phyloP scores from a whole-genome alignment of 768 basidiomycete species.

The Ephemerocybe angulata region DNA sequence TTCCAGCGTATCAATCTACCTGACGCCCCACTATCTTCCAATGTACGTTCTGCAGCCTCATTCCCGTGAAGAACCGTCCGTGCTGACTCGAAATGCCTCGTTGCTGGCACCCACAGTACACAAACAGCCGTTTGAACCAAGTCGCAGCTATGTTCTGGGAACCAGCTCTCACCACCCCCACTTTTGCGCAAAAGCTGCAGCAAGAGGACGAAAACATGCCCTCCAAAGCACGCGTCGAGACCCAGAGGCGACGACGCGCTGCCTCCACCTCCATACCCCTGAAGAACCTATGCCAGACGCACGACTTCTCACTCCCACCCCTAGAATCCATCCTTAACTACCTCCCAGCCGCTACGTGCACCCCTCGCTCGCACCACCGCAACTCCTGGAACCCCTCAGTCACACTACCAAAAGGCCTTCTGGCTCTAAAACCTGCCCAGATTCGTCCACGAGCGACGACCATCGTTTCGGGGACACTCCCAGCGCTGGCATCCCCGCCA shows the following conservation, averaged over 20 bases:
- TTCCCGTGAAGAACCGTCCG: too few species aligned
- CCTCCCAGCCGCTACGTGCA: background rate
- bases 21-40: too few species aligned
- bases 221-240: background rate
- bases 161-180: too few species aligned
- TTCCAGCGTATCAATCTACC: too few species aligned
- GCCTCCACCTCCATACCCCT: conserved; percentile 1
- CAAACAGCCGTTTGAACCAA: too few species aligned
- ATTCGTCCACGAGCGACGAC: background rate
- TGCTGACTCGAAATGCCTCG: too few species aligned
- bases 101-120: too few species aligned
- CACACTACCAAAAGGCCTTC: background rate
- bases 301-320: background rate
- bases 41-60: too few species aligned
- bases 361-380: background rate
- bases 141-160: too few species aligned
- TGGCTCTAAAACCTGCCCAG: background rate
- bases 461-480: too few species aligned
- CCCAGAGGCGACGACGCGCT: background rate
- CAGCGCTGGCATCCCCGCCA: background rate
- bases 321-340: background rate
- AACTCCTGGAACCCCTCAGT: background rate
- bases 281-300: background rate
- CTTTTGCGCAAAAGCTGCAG: background rate
- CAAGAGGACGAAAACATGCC: background rate